Evolutionary conservation across 78 protist species (phyloP), one percentile per base, ranked within the genome.

Genomic region (Chrysochromulina tobinii): DNA sequence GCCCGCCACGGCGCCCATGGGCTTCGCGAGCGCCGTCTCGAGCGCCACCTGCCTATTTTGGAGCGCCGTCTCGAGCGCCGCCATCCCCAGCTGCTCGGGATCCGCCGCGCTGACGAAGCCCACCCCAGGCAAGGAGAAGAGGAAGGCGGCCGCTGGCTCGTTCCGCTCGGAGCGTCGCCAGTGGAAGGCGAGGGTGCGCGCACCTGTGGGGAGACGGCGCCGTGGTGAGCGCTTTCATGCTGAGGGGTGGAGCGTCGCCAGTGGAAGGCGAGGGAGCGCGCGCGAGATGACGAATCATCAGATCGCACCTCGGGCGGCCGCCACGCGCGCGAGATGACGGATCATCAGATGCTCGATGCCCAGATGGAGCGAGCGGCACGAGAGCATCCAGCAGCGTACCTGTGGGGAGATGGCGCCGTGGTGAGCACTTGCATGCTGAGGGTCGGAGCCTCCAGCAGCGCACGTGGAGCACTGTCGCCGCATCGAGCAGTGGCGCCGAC

Each of bases 321-420:
- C 84, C 7, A 18, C n/a, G 48, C 12, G 23, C 53, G 53, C 55
- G n/a, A 51, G 9, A 5, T 50, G 25, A 2, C 84, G 58, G n/a
- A 75, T 2, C 84, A 75, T 75, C 84, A 20, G 11, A n/a, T 20
- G n/a, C 84, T 75, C 84, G 57, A 75, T 75, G n/a, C 84, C 84
- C 18, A 75, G 8, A 17, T 75, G 84, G 11, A 75, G 58, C 59
- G 84, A 38, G 59, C 84, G 84, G 57, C 84, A 75, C n/a, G n/a
- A 15, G n/a, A 75, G 57, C 23, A 14, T 0, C 84, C 84, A 75
- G n/a, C 14, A 12, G 54, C 84, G 84, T 58, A 75, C 84, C n/a
- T 75, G 84, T n/a, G 51, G 7, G n/a, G 84, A 23, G n/a, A 2
- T 15, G 23, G 59, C n/a, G 3, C 21, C 48, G 73, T 38, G 73